phyloP scores from a whole-genome alignment of 257 asterid genomes.

The Solanum habrochaites region DNA sequence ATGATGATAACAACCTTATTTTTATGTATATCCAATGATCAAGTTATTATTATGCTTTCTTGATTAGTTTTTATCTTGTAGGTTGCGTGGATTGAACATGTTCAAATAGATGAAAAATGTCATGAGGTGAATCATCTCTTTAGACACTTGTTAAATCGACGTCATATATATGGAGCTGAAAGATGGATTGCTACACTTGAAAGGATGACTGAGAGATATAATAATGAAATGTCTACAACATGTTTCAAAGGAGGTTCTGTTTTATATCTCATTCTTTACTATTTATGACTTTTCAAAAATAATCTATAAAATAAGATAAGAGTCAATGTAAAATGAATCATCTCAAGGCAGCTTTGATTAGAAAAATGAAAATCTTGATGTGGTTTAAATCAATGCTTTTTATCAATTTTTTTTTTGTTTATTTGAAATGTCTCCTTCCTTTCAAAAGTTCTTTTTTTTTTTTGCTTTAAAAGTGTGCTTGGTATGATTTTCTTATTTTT shows the following conservation, averaged over 20 bases:
- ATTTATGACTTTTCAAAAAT: neutral
- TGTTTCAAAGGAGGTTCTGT: constrained; percentile 38
- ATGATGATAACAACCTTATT: neutral
- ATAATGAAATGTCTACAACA: constrained; percentile 23
- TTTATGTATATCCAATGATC: neutral
- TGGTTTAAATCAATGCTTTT: neutral
- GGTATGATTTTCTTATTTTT: neutral
- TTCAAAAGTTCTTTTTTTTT: too few relatives aligned
- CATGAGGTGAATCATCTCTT: constrained; percentile 33
- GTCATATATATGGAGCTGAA: constrained; percentile 57
- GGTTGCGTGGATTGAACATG: constrained; percentile 80
- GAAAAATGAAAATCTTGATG: neutral
- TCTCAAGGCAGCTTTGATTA: neutral
- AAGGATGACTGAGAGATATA: constrained; percentile 50
- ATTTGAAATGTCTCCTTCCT: neutral
- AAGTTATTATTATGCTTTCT: neutral
- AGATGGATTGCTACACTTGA: constrained; percentile 52
- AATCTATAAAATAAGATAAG: neutral
- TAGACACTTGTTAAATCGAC: constrained; percentile 35
- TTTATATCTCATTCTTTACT: neutral
- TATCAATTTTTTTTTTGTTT: too few relatives aligned
- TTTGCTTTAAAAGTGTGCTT: neutral
- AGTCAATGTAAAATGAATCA: neutral
- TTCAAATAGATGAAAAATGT: constrained; percentile 55
- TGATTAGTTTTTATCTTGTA: neutral